Base-by-base conservation (phyloP, 2,329 filamentous ascomycete species). In the Fusarium nisikadoi region DNA sequence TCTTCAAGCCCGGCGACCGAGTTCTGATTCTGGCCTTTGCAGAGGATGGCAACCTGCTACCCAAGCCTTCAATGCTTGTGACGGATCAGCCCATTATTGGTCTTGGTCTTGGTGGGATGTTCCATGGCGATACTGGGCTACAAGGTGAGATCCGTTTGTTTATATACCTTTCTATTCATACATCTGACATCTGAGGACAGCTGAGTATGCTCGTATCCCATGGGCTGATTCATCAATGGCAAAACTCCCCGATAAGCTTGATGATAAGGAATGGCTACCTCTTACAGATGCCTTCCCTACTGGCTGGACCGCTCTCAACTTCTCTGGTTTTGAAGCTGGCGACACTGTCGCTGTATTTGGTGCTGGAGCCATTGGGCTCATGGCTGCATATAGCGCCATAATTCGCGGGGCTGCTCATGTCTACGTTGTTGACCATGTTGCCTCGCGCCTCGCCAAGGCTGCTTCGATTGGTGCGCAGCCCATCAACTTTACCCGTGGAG, bases 271-370 rank as follows among this genome's bases (percentile, higher is more conserved):
- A n/a, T 68, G 64, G 65, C 52, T 57, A 9, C 52, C 55, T 17
- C 33, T 62, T 9, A 55, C 58, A 14, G 70, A 70, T 29, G 14
- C 23, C 12, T 70, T 67, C 14, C 54, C 70, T 6, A 73, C 69
- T 8, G 70, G 70, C 1, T 70, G 65, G 62, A 43, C 58, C 0
- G 62, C 54, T 11, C 39, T 72, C 3, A 29, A 25, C 4, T 55
- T 39, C 5, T 73, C 70, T 8, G 62, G 70, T 0, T 70, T 72
- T 5, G 29, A 73, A 19, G 27, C 69, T 4, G 65, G 58, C 0
- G 70, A 72, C 11, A 70, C 57, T 11, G 70, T 73, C 1, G 70
- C 70, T 3, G 62, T 73, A 1, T 70, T 73, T 8, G 70, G 70
- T 1, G 69, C 61, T 3, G 69, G 70, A 1, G 61, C 27, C 1